Base-by-base conservation (phyloP, 306 rosid genomes). In the Pterocarpus santalinus region DNA sequence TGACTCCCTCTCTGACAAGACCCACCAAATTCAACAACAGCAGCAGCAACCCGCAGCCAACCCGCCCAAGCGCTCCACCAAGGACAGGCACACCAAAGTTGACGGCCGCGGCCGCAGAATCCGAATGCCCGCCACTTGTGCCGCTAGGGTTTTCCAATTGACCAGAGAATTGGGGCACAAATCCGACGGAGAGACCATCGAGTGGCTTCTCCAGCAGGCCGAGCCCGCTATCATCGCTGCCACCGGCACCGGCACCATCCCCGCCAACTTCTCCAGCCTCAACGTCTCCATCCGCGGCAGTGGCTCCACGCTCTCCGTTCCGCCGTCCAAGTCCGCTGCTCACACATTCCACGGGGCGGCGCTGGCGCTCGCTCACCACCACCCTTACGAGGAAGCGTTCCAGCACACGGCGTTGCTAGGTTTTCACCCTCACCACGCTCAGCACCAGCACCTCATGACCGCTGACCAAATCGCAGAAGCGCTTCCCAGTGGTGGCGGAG, bases 71-170 rank as follows among this genome's bases (percentile, higher is more conserved):
- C 85, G 96, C 77, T 94, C 98, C 57, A 90, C 97, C 38, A 94
- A 92, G 70, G 98, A 94, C 79, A 86, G 98, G 5, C 98, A 94
- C 81, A 94, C 97, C 1, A 94, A 94, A 38, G 98, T 94, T 0
- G 98, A 94, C 10, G 98, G 98, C 0, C 92, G 98, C 1, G 98
- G 98, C 7, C 86, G 98, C 2, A 86, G 98, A 43, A 94, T 94
- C 77, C 91, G 98, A 79, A 94, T 94, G 98, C 98, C 98, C 0
- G 98, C 97, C 1, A 86, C 98, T 0, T 94, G 98, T 43, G 98
- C 98, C 0, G 97, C 98, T 2, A 88, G 98, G 73, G 98, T 94
- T 70, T 94, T 94, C 69, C 98, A 94, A 15, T 73, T 94, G 82
- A 94, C 98, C 0, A 75, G 98, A 67, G 98, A 94, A 88, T 81